Percentiles rank a stretch among this genome's conserved stretches.
Evolutionary conservation across 345 rosid species (phyloP).

Genomic region (Nasturtium officinale): DNA sequence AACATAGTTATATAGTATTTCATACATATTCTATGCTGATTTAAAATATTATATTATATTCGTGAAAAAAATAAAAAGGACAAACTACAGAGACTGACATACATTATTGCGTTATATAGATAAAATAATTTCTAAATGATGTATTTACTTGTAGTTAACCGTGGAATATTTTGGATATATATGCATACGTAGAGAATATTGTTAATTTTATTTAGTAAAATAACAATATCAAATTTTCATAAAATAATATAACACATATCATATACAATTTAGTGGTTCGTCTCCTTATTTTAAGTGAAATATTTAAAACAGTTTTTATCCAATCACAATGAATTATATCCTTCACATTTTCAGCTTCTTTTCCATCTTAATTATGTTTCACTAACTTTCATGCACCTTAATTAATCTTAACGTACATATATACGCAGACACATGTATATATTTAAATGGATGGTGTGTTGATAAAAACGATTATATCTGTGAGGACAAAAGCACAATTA

Average conservation of each 20-base stretch:
- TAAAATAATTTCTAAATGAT: not conserved
- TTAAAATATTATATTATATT: not conserved
- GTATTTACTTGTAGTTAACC: not conserved
- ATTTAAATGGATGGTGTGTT: not conserved
- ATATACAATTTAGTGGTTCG: constrained; percentile 9
- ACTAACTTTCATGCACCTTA: constrained; percentile 42
- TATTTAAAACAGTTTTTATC: constrained; percentile 22
- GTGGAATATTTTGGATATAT: not conserved
- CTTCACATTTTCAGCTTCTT: constrained; percentile 29
- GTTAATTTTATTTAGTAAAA: not conserved
- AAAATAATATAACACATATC: not conserved
- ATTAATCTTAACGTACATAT: constrained; percentile 33
- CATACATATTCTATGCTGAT: not conserved
- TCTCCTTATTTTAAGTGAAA: constrained; percentile 12
- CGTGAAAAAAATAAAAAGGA: not conserved
- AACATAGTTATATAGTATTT: not conserved
- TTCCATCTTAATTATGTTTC: constrained; percentile 25
- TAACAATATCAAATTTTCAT: not conserved
- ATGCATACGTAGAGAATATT: not conserved
- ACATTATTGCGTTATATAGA: not conserved
- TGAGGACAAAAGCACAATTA: not conserved
- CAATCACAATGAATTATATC: constrained; percentile 30
- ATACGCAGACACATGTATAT: constrained; percentile 15
- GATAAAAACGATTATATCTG: not conserved
- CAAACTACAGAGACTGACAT: not conserved